Evolutionary conservation across 768 basidiomycete genomes (phyloP).

Genomic region (Leccinum pellstonianum): DNA sequence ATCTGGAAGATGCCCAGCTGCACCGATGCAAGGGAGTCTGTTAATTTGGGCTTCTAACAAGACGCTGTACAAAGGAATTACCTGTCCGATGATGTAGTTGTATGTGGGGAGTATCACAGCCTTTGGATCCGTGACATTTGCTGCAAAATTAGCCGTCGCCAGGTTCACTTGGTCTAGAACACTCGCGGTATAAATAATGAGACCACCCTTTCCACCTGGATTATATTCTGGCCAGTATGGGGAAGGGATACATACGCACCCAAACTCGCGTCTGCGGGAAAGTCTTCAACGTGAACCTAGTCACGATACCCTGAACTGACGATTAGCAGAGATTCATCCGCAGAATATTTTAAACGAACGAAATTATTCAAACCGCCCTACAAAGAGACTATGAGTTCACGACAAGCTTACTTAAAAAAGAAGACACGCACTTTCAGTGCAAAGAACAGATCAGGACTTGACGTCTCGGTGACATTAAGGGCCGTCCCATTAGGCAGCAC

Average conservation of each 20-base stretch:
- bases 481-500: conserved; percentile 48
- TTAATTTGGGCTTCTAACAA: background rate
- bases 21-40: background rate
- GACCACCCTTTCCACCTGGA: conserved; percentile 44
- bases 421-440: conserved; percentile 37
- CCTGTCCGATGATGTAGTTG: conserved; percentile 23
- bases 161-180: conserved; percentile 12
- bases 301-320: conserved; percentile 51
- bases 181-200: conserved; percentile 31
- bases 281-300: conserved; percentile 52
- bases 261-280: conserved; percentile 58
- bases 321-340: background rate
- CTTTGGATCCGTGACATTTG: conserved; percentile 22
- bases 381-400: background rate
- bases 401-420: background rate
- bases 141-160: conserved; percentile 24
- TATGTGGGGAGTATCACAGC: conserved; percentile 43
- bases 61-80: too few species aligned
- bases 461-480: conserved; percentile 31
- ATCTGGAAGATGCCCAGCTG: conserved; percentile 28
- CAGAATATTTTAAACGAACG: conserved; percentile 22
- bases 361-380: conserved; percentile 68
- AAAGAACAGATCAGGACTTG: conserved; percentile 42
- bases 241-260: conserved; percentile 38
- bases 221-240: background rate